phyloP scores from a whole-genome alignment of 257 asterid species.

The Anisodus tanguticus region DNA sequence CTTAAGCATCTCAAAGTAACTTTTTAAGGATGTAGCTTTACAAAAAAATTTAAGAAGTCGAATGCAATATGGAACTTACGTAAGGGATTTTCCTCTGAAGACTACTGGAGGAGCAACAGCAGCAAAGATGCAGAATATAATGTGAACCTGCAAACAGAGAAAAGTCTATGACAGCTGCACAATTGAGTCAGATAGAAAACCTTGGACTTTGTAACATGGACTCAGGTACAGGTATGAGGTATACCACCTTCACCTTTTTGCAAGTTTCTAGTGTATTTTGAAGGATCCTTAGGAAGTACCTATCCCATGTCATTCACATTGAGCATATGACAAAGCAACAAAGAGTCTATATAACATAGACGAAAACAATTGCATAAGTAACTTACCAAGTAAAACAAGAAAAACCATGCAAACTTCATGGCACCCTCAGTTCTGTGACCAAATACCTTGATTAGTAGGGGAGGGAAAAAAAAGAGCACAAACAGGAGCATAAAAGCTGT shows the following conservation, averaged over 20 bases:
- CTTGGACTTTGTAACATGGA: constrained; percentile 6
- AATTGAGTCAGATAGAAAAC: neutral
- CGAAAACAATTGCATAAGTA: neutral
- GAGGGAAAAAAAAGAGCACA: neutral
- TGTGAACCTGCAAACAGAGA: constrained; percentile 73
- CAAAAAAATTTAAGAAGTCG: neutral
- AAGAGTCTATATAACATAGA: neutral
- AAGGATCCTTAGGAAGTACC: neutral
- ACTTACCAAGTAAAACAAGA: constrained; percentile 83
- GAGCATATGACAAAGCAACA: neutral
- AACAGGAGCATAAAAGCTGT: neutral
- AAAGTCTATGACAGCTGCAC: constrained; percentile 32
- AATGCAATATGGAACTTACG: constrained; percentile 58
- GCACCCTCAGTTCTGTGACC: constrained; percentile 88
- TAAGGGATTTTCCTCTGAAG: constrained; percentile 90
- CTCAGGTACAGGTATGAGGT: neutral
- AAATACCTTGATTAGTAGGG: constrained; percentile 1
- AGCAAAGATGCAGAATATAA: constrained; percentile 82
- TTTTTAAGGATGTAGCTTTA: neutral
- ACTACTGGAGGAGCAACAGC: constrained; percentile 98
- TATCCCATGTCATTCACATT: neutral
- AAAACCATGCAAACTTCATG: constrained; percentile 87
- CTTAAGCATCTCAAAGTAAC: neutral
- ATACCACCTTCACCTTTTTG: neutral
- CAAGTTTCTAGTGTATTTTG: neutral